Conservation (phyloP, 306 rosid species). For the Urtica urens region DNA sequence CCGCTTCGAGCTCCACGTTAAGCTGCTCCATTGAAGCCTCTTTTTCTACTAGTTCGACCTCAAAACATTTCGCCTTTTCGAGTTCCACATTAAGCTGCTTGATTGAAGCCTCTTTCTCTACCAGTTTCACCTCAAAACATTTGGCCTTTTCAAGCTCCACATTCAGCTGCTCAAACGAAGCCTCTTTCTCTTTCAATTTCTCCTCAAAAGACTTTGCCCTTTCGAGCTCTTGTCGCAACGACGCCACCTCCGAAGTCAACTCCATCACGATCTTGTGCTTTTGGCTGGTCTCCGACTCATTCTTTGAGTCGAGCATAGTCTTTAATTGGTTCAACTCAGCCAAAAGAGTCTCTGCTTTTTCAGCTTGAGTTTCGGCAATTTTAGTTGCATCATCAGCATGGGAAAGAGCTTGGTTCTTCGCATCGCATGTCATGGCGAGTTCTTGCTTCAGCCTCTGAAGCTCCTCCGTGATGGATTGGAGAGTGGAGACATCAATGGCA, state of each 20-base stretch:
- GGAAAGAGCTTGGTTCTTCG: slow-evolving; percentile 84
- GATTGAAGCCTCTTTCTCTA: slow-evolving; percentile 48
- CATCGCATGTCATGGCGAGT: slow-evolving; percentile 66
- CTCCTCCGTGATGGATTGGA: slow-evolving; percentile 69
- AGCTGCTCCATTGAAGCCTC: slow-evolving; percentile 65
- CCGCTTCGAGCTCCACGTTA: slow-evolving; percentile 76
- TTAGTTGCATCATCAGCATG: slow-evolving; percentile 93
- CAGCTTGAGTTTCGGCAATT: slow-evolving; percentile 73
- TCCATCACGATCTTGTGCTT: slow-evolving; percentile 33
- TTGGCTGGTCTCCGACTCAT: slow-evolving; percentile 55
- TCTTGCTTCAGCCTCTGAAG: slow-evolving; percentile 80
- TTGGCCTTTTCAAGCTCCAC: slow-evolving; percentile 54
- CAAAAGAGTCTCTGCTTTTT: slow-evolving; percentile 66
- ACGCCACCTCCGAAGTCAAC: slow-evolving; percentile 51
- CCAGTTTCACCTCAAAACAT: slow-evolving; percentile 35
- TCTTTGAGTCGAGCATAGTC: slow-evolving; percentile 61
- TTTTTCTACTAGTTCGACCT: slow-evolving; percentile 43
- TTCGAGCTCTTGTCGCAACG: slow-evolving; percentile 52
- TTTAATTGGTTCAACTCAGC: slow-evolving; percentile 56
- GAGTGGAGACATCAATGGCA: slow-evolving; percentile 67
- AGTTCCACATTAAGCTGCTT: slow-evolving; percentile 70
- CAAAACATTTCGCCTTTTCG: slow-evolving; percentile 36
- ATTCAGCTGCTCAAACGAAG: slow-evolving; percentile 56
- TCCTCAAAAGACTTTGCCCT: slow-evolving; percentile 35
- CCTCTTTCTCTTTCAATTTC: slow-evolving; percentile 51